These are phyloP conservation scores for Eucalyptus fibrosa DNA, from an alignment of 345 rosid species.

Conservation along the genomic window DNA sequence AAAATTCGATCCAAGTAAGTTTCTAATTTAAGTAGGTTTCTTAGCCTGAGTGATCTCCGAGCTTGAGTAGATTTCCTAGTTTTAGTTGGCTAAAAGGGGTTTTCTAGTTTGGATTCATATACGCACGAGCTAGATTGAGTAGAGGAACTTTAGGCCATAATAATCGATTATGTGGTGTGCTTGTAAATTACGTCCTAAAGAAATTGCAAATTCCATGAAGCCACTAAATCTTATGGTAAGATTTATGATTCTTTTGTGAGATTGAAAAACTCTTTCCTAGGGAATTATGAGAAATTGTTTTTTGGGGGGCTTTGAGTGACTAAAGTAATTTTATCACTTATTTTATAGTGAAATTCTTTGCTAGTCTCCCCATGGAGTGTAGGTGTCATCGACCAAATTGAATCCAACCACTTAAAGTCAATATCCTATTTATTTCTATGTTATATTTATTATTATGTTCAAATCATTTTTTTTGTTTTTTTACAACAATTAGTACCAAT, in stretches of 20 bases:
- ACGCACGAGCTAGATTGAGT: rapidly evolving
- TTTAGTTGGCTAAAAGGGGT: not conserved
- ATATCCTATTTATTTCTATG: not conserved
- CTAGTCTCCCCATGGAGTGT: not conserved
- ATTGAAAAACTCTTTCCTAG: not conserved
- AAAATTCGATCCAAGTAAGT: too few relatives aligned
- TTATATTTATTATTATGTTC: not conserved
- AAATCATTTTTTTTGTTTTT: too few relatives aligned
- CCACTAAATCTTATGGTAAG: not conserved
- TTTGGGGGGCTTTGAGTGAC: not conserved
- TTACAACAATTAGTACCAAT: not conserved
- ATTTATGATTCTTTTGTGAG: not conserved
- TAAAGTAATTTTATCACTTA: too few relatives aligned
- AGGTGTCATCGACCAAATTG: rapidly evolving
- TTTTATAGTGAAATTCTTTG: not conserved
- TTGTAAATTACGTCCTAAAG: not conserved
- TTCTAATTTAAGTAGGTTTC: not conserved
- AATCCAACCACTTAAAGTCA: not conserved
- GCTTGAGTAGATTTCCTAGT: not conserved
- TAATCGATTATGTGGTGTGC: not conserved
- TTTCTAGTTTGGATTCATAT: not conserved
- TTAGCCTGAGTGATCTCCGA: rapidly evolving
- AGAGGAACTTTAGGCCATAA: not conserved
- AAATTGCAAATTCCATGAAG: not conserved
- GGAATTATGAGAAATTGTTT: not conserved